These are phyloP conservation scores for Omphalea diandra DNA, from an alignment of 441 rosid species.

Conservation along the genomic window DNA sequence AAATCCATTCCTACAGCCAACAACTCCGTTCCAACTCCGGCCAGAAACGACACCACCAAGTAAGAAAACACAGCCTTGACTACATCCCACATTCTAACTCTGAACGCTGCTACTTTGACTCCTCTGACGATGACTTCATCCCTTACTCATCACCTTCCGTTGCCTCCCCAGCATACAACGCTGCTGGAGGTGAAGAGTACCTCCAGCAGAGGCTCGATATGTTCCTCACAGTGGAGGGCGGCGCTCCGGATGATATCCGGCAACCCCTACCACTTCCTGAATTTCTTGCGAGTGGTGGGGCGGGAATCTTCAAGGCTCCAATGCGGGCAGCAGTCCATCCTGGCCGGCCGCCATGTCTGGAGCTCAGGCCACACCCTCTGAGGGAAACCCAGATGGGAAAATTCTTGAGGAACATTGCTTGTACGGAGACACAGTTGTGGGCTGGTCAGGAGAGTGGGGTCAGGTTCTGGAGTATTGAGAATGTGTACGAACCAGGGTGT, in stretches of 20 bases:
- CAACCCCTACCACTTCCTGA: slow-evolving; percentile 55
- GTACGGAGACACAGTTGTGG: slow-evolving; percentile 85
- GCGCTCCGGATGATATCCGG: slow-evolving; percentile 24
- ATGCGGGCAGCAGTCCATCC: slow-evolving; percentile 76
- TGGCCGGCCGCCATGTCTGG: slow-evolving; percentile 76
- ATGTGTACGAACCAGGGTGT: slow-evolving; percentile 61
- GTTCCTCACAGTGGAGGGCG: slow-evolving; percentile 28
- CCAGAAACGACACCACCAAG: slow-evolving; percentile 32
- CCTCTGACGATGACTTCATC: slow-evolving; percentile 56
- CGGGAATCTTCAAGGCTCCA: slow-evolving; percentile 71
- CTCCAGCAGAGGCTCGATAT: slow-evolving; percentile 33
- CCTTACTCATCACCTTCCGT: slow-evolving; percentile 34
- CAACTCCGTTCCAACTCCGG: slow-evolving; percentile 50
- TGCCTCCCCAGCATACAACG: neutral
- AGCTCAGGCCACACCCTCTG: slow-evolving; percentile 90
- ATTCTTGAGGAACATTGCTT: slow-evolving; percentile 86
- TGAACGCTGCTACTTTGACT: slow-evolving; percentile 12
- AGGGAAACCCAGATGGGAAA: slow-evolving; percentile 95
- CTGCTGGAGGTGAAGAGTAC: slow-evolving; percentile 6
- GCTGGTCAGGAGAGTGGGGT: slow-evolving; percentile 95
- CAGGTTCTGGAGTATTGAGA: slow-evolving; percentile 73
- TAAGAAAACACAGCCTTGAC: slow-evolving; percentile 80
- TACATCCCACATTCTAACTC: slow-evolving; percentile 40
- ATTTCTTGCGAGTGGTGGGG: slow-evolving; percentile 57
- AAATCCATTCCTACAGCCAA: slow-evolving; percentile 70